Evolutionary conservation across 441 rosid species (phyloP), one percentile per base, ranked within the genome.

Genomic region (Erodium texanum): DNA sequence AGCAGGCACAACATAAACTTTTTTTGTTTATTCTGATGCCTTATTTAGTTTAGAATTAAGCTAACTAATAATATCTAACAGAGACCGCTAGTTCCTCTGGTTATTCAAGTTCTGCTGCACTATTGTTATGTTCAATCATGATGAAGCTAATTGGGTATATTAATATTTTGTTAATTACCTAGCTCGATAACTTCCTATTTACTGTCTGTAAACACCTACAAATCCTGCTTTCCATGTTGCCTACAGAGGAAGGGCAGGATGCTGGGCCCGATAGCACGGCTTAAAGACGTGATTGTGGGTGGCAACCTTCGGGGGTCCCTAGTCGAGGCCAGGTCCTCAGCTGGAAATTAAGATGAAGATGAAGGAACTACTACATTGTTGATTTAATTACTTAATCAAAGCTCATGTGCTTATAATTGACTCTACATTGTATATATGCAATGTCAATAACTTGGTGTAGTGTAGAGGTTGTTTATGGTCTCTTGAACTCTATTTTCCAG

Each of bases 241-340:
- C 59, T 41, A 62, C 90, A 89, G 98, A 92, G 79, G 78, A 80
- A 82, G 66, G 80, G 91, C 68, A 74, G 82, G 79, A 68, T 88
- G 80, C 66, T 88, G 73, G 88, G 86, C 34, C 90, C 97, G 22
- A 79, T 93, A 75, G 79, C 82, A 71, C 89, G 96, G 43, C 82
- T 94, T 36, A 91, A 87, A 81, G 90, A 88, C 64, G 91, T 84
- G 65, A 83, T 89, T 62, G 91, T 84, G n/a, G 92, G 96, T 48
- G 89, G 96, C 68, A 86, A 85, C 56, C 80, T 82, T 5, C 81
- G 82, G 16, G 87, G 86, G 24, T 79, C 92, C 16, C 68, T 83
- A 71, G 75, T 84, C 71, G 80, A 82, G 70, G 86, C 76, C 69
- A 75, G 80, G 73, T 70, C 91, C 73, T 71, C 80, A 11, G 77